Evolutionary conservation across 352 stramenopile genomes (phyloP).

Genomic region (Phytophthora tentaculata): DNA sequence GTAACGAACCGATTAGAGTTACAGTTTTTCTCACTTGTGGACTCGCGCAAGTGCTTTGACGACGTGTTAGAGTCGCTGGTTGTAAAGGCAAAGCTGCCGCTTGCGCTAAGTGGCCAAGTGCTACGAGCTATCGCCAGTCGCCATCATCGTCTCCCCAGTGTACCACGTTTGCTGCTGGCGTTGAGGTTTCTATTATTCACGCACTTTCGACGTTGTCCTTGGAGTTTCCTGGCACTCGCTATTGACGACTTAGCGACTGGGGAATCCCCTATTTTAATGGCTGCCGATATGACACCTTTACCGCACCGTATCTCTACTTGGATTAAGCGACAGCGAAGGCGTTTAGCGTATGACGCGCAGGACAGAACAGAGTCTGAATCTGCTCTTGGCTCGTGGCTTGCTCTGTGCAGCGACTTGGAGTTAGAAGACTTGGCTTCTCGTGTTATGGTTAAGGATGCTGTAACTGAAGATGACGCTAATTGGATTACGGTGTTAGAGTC

Average conservation of each 20-base stretch:
- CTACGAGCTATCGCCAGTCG: constrained; percentile 53
- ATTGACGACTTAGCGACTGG: constrained; percentile 19
- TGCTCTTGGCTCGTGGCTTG: constrained; percentile 29
- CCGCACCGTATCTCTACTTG: constrained; percentile 34
- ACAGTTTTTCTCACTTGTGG: constrained; percentile 80
- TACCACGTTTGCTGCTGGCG: constrained; percentile 64
- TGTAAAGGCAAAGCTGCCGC: constrained; percentile 64
- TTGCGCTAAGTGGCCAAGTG: constrained; percentile 56
- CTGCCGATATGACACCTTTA: constrained; percentile 21
- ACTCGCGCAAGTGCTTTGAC: constrained; percentile 79
- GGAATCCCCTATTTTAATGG: constrained; percentile 28
- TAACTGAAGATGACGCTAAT: constrained; percentile 4
- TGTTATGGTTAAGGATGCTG: constrained; percentile 12
- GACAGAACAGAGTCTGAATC: constrained; percentile 2
- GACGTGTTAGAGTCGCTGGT: constrained; percentile 78
- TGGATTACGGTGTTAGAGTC: constrained; percentile 45
- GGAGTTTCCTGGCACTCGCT: constrained; percentile 66
- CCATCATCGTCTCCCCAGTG: constrained; percentile 68
- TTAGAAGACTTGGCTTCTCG: constrained; percentile 35
- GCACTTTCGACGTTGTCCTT: constrained; percentile 61
- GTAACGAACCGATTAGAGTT: constrained; percentile 64
- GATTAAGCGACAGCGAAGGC: constrained; percentile 25
- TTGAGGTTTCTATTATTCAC: constrained; percentile 68
- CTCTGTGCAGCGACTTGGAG: constrained; percentile 44
- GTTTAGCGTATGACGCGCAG: constrained; percentile 18